Conservation (phyloP, 2,329 filamentous ascomycete genomes). For the Corinectria fuckeliana region DNA sequence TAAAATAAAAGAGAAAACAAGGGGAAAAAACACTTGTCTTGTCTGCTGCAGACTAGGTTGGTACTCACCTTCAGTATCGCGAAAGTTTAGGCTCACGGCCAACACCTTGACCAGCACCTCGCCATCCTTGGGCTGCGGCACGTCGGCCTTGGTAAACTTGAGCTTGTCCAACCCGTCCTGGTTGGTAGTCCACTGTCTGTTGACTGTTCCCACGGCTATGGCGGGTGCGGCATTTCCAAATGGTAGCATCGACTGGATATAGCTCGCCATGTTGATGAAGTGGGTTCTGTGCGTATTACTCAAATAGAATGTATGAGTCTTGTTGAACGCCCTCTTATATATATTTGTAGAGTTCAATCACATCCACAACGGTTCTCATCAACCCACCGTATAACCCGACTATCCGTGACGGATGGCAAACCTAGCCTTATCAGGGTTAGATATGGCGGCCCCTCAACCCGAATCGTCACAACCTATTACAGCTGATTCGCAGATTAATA, state of each 20-base stretch:
- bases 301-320: conserved; percentile 10
- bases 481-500: background rate
- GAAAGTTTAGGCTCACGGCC: conserved; percentile 57
- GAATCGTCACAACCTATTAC: background rate
- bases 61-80: conserved; percentile 57
- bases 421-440: background rate
- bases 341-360: background rate
- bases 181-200: conserved; percentile 60
- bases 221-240: conserved; percentile 23
- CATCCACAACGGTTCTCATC: background rate
- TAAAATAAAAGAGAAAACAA: too few relatives aligned
- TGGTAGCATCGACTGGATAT: conserved; percentile 31
- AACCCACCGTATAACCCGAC: background rate
- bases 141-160: conserved; percentile 48
- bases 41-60: too few relatives aligned
- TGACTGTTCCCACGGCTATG: conserved; percentile 35
- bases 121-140: conserved; percentile 55
- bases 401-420: background rate
- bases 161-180: conserved; percentile 65
- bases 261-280: conserved; percentile 24
- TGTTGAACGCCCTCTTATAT: background rate
- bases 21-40: too few relatives aligned
- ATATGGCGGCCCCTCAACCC: background rate
- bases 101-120: conserved; percentile 59
- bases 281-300: background rate